Base-by-base conservation (phyloP, 2,329 filamentous ascomycete genomes). In the Pyricularia pennisetigena region DNA sequence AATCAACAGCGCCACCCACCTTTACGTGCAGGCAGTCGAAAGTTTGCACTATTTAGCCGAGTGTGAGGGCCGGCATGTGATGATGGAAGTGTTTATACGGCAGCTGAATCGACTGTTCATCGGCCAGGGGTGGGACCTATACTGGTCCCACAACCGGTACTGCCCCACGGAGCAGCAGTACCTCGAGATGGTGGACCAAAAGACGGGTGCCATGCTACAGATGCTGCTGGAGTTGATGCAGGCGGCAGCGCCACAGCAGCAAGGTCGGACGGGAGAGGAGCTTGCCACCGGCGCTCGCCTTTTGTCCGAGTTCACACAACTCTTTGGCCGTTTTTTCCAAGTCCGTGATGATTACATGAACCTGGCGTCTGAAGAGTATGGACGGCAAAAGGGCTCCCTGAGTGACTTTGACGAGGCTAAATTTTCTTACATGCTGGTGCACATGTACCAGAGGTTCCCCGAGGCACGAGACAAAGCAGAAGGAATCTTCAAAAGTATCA, bases 371-470 rank as follows among this genome's bases (percentile, higher is more conserved):
- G n/a, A 2, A 2, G 54, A 76, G 74, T 81, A 81, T 66, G 73
- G 76, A 2, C 69, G 71, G 0, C 71, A 76, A 35, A 81, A 81
- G 68, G 79, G 80, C 0, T 79, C 79, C 68, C 77, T 75, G 68
- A 79, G 80, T 35, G 79, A 81, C 68, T 72, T 81, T 0, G 76
- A 78, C 28, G 79, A 81, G 70, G 79, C 79, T 0, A 82, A 82
- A 70, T 28, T 59, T 3, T 59, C 54, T 1, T 59, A 59, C 9
- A 23, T 59, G 54, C 54, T 59, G n/a, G 54, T 59, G 4, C 54
- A 59, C 54, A 23, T 59, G n/a, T 23, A 3, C 4, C 4, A 24
- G 7, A 12, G 4, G 12, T 12, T 3, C 3, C 54, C 54, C n/a
- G 54, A 23, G n/a, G 9, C n/a, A 7, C 54, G 20, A 59, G 54